Conservation (phyloP, 345 rosid genomes). For the Mangifera indica region DNA sequence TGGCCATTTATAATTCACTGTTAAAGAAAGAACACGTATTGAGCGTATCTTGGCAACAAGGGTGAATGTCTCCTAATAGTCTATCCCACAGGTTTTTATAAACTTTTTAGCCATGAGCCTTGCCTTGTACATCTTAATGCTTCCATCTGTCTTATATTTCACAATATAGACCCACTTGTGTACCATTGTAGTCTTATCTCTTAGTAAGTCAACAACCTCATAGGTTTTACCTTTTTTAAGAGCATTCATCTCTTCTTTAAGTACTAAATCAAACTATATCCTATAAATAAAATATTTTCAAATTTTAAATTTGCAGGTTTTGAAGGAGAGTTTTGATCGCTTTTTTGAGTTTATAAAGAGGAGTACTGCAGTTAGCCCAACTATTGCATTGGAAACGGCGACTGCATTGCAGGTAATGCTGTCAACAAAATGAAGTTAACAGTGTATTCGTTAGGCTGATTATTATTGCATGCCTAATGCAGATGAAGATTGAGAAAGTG, state of each 20-base stretch:
- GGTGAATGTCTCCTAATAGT: no score
- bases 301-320: slow-evolving; percentile 53
- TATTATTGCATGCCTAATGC: slow-evolving; percentile 23
- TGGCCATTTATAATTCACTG: no score
- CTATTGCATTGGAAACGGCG: slow-evolving; percentile 92
- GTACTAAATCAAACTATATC: background rate
- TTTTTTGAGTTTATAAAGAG: slow-evolving; percentile 88
- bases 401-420: slow-evolving; percentile 89
- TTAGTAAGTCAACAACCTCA: no score
- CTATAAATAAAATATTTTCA: slow-evolving; percentile 11
- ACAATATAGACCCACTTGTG: no score
- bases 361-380: slow-evolving; percentile 94
- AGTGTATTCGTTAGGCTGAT: slow-evolving; percentile 16
- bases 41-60: no score
- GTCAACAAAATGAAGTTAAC: slow-evolving; percentile 14
- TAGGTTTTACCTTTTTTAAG: background rate
- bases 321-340: slow-evolving; percentile 89
- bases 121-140: no score
- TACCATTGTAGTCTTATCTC: no score
- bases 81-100: no score
- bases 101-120: no score
- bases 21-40: no score
- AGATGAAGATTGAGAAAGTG: slow-evolving; percentile 93
- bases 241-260: background rate
- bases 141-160: no score